These are phyloP conservation scores for Mucor circinelloides DNA, from an alignment of 371 early-diverging fungal species.

Conservation along the genomic window DNA sequence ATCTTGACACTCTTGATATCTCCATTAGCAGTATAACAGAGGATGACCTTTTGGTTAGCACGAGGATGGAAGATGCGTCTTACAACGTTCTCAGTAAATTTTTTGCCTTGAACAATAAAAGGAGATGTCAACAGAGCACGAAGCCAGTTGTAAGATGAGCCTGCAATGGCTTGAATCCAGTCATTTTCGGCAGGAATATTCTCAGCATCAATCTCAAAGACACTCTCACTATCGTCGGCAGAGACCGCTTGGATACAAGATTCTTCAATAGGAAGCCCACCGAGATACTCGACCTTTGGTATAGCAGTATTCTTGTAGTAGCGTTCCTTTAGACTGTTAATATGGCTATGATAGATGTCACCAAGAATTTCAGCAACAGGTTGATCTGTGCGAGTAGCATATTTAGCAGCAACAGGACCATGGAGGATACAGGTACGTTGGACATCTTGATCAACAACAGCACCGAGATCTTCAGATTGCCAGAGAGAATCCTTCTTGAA, in stretches of 20 bases:
- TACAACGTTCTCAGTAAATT: slow-evolving; percentile 77
- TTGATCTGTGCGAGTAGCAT: slow-evolving; percentile 79
- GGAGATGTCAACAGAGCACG: slow-evolving; percentile 83
- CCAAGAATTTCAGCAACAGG: slow-evolving; percentile 91
- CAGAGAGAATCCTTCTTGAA: slow-evolving; percentile 97
- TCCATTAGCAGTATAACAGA: slow-evolving; percentile 53
- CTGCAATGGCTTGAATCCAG: slow-evolving; percentile 82
- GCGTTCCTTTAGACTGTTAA: slow-evolving; percentile 72
- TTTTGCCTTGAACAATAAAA: slow-evolving; percentile 80
- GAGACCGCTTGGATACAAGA: slow-evolving; percentile 18
- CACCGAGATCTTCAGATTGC: slow-evolving; percentile 93
- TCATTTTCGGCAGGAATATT: slow-evolving; percentile 63
- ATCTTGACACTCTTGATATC: slow-evolving; percentile 54
- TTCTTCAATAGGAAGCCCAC: slow-evolving; percentile 53
- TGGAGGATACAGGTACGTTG: slow-evolving; percentile 94
- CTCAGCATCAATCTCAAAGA: slow-evolving; percentile 58
- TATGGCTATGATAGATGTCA: slow-evolving; percentile 84
- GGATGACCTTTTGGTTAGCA: slow-evolving; percentile 73
- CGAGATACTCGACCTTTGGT: slow-evolving; percentile 85
- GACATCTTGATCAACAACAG: slow-evolving; percentile 90
- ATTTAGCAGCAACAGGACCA: slow-evolving; percentile 90
- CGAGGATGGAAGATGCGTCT: slow-evolving; percentile 83
- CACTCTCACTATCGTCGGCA: slow-evolving; percentile 40
- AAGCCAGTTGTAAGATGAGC: slow-evolving; percentile 79
- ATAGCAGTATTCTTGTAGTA: slow-evolving; percentile 75